Conservation (phyloP, 2,329 filamentous ascomycete genomes). For the Xylaria digitata region DNA sequence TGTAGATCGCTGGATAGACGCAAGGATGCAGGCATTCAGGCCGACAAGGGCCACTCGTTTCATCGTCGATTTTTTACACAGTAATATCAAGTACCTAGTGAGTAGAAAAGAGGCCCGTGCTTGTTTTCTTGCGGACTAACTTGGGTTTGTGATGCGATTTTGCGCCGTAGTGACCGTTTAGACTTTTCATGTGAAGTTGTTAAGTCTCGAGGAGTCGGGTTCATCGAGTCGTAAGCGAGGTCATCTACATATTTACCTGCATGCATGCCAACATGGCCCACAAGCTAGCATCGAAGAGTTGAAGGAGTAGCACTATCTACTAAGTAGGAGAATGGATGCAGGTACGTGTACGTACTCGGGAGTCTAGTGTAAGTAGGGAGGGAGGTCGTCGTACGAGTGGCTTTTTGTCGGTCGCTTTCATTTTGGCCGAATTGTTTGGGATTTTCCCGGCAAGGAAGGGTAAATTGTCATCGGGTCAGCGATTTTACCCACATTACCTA, state of each 20-base stretch:
- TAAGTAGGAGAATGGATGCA: not conserved
- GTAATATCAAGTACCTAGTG: not conserved
- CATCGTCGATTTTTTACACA: constrained; percentile 14
- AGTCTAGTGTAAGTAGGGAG: not conserved
- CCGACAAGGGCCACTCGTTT: constrained; percentile 21
- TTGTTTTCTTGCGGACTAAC: not conserved
- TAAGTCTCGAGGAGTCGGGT: not conserved
- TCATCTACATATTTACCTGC: not conserved
- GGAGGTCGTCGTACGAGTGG: constrained; percentile 35
- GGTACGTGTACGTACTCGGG: not conserved
- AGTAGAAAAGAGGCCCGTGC: constrained; percentile 12
- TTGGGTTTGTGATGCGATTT: constrained; percentile 3
- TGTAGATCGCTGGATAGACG: constrained; percentile 32
- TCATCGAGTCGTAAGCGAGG: not conserved
- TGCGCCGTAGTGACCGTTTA: not conserved
- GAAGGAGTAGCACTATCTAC: not conserved
- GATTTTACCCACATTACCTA: constrained; percentile 46
- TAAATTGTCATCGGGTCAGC: constrained; percentile 37
- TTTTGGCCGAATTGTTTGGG: constrained; percentile 39
- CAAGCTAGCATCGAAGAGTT: not conserved
- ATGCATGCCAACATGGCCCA: not conserved
- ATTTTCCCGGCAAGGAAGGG: constrained; percentile 35
- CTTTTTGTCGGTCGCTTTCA: constrained; percentile 38
- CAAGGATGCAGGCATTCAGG: constrained; percentile 31
- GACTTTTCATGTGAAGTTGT: not conserved